Conservation (phyloP, 116 monocot species). For the Dioscorea cayenensis region DNA sequence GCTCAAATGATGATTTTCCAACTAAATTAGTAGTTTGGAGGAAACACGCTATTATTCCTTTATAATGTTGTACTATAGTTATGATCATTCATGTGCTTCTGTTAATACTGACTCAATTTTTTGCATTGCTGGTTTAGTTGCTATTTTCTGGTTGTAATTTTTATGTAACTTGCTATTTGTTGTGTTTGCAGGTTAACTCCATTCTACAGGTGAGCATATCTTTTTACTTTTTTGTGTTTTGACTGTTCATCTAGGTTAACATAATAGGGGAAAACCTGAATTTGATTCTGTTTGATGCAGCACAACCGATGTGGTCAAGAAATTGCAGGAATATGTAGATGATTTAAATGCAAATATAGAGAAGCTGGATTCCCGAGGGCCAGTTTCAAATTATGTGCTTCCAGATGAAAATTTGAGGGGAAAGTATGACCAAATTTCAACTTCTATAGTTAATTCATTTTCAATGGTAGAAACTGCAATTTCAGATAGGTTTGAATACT, state of each 20-base stretch:
- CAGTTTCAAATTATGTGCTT: conserved; percentile 90
- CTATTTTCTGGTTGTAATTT: not conserved
- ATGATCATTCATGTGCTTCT: not conserved
- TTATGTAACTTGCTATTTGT: conserved; percentile 14
- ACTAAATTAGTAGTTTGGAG: too few relatives aligned
- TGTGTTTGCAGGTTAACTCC: conserved; percentile 77
- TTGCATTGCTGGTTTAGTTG: not conserved
- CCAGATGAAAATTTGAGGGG: conserved; percentile 83
- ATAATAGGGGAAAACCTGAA: not conserved
- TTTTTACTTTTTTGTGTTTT: not conserved
- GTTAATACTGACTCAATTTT: not conserved
- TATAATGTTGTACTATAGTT: too few relatives aligned
- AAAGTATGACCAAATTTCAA: conserved; percentile 36
- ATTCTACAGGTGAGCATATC: conserved; percentile 60
- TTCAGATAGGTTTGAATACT: too few relatives aligned
- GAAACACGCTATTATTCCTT: too few relatives aligned
- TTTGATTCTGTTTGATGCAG: conserved; percentile 26
- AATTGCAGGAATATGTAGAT: conserved; percentile 82
- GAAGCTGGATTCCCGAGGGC: conserved; percentile 64
- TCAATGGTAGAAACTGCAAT: too few relatives aligned
- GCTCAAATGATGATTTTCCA: too few relatives aligned
- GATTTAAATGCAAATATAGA: conserved; percentile 85
- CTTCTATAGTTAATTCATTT: not conserved
- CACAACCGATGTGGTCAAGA: conserved; percentile 54
- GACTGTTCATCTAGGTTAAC: not conserved